Base-by-base conservation (phyloP, 306 rosid species). In the Argentina anserina region DNA sequence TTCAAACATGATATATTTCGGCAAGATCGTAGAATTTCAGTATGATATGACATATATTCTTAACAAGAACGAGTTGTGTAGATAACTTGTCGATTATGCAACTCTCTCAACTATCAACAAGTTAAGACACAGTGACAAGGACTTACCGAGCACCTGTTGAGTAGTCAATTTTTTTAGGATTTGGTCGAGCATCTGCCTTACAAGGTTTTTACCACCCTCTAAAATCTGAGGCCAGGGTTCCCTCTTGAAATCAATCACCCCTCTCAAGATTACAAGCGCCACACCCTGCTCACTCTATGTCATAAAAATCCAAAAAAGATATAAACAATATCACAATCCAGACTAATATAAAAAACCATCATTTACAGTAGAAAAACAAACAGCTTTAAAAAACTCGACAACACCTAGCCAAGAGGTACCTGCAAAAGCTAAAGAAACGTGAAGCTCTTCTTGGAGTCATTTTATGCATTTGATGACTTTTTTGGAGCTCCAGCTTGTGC, bases 161-260 rank as follows among this genome's bases (percentile, higher is more conserved):
- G 97, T 97, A 12, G 96, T 88, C 90, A 95, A 82, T 97, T 75
- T 81, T 91, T 74, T 72, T 88, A 18, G 97, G 96, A 81, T 95
- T 97, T 0, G 89, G 65, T 95, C 90, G 82, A 95, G 79, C 99
- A 95, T 91, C 86, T 87, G 96, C 60, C 90, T 83, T 33, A 95
- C 99, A 20, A 95, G 97, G 84, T 97, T 88, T 86, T 95, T 95
- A 15, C 97, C 97, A 86, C 86, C 81, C 40, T 91, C 96, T 5
- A 97, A 95, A 73, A 95, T 90, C 86, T 90, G 99, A 82, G 99
- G 99, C 99, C 99, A 95, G 2, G 99, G 99, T 63, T 91, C 97
- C 86, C 99, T 90, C 86, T 88, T 95, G 84, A 95, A 95, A 83
- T 95, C 99, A 76, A 95, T 81, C 34, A 86, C 90, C n/a, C 99